Evolutionary conservation across 108 stramenopile species (phyloP).

Genomic region (Skeletonema menzelii): DNA sequence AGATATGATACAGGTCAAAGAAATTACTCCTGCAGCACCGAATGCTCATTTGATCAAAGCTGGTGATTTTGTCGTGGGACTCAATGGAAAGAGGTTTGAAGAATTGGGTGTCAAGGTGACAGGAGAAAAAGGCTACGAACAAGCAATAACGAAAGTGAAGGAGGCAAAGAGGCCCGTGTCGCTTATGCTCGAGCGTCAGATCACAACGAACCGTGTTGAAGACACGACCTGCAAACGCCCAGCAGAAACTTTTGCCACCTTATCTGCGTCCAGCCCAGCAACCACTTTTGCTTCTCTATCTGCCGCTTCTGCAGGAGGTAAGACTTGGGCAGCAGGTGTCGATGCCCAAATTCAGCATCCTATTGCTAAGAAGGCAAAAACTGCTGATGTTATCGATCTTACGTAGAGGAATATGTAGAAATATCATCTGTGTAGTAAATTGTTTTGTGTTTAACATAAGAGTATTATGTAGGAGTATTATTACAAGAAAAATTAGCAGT

Average conservation of each 20-base stretch:
- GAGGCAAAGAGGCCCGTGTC: background rate
- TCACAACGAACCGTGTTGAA: background rate
- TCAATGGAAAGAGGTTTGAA: background rate
- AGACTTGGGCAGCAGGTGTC: background rate
- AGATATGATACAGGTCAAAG: background rate
- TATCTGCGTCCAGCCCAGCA: no score
- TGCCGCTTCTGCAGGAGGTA: background rate
- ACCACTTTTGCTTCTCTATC: background rate
- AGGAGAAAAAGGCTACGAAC: background rate
- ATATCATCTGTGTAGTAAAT: no score
- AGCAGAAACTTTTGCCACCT: background rate
- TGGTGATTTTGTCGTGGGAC: background rate
- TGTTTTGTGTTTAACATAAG: background rate
- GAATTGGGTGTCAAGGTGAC: background rate
- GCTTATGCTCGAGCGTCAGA: background rate
- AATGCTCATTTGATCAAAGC: background rate
- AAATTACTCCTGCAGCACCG: background rate
- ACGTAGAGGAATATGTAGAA: background rate
- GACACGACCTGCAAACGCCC: background rate
- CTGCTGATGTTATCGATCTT: conserved; percentile 6
- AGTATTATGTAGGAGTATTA: no score
- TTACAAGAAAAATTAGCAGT: no score
- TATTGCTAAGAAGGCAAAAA: conserved; percentile 1
- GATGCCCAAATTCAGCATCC: conserved; percentile 1
- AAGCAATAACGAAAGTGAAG: background rate